Evolutionary conservation across 352 stramenopile species (phyloP), one percentile per base, ranked within the genome.

Genomic region (Phytophthora tubulina): DNA sequence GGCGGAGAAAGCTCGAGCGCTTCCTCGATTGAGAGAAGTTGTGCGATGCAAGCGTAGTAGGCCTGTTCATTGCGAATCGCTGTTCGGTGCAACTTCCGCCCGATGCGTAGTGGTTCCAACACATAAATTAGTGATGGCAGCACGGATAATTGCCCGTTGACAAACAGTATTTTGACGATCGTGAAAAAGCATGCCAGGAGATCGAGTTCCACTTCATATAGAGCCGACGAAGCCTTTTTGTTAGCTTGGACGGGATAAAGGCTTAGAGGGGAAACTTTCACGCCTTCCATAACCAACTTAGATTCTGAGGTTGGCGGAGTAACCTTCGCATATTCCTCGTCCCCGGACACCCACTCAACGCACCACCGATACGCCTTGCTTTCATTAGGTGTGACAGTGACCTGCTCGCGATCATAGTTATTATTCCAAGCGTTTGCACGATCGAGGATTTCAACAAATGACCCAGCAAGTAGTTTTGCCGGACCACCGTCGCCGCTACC

Each of bases 31-130:
- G 79, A 87, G 3, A 98, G 70, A 9, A 97, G 64, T 52, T 97
- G 91, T 0, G 78, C 73, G n/a, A 97, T 96, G 63, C 88, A 94
- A 31, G 75, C 75, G 63, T 97, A 97, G 72, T 97, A 97, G 3
- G 91, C 92, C 14, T 95, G 84, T 50, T 96, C 90, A 45, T 96
- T 96, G 39, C 89, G 85, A 49, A 98, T 91, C 9, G 73, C 81
- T 15, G 91, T 98, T 27, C 79, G 78, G 73, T 98, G 88, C 4
- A 97, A 71, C 38, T 88, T 75, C 17, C 72, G 74, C 31, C 81
- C 79, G 8, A 75, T 21, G 3, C 92, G 86, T 36, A 95, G 38
- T 6, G 82, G 86, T 59, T 97, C 92, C 10, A 97, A 49, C 30
- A 86, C 33, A 2, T 52, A 65, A 44, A 97, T 69, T 4, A 97